Base-by-base conservation (phyloP, 768 basidiomycete species). In the Termitomyces titanicus region DNA sequence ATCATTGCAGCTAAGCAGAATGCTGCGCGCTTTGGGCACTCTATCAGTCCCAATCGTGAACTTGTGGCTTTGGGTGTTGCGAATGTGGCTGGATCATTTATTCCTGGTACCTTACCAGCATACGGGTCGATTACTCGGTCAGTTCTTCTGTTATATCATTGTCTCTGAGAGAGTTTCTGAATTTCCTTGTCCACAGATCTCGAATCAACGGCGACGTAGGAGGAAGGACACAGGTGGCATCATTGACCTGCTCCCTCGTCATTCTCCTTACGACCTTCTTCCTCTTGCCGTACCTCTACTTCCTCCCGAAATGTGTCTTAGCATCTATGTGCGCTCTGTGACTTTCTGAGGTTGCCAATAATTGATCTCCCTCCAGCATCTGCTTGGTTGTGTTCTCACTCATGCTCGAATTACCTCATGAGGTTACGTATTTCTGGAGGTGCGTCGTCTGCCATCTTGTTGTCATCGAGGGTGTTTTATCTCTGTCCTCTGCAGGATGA, bases 1-100 rank as follows among this genome's bases (percentile, higher is more conserved):
- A 94, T 97, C 58, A 93, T 94, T 2, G 91, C 94, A 0, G 96
- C 96, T 2, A 97, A 98, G 64, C 94, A 98, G 68, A 95, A 90
- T 56, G 84, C 85, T 0, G 81, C 84, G 3, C 85, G 86, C 12
- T 98, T 88, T 64, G 89, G 92, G 3, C 88, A 98, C 67, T 81
- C 89, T 0, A 89, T 98, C 59, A 90, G 85, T 59, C 93, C 94
- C 0, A 99, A 98, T 67, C 87, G 97, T 27, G 97, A 99, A 66
- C 79, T 98, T 1, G 95, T 98, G 24, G 97, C 97, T 1, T 76
- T 99, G 17, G 94, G 93, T 42, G 84, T 89, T 11, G 84, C 85
- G 12, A 97, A 97, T 66, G 74, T 96, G 34, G 80, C 74, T 3
- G 86, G 78, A 1, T 88, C 91, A 0, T 88, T 95, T 63, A 73